phyloP scores from a whole-genome alignment of 331 rosid species.

The Phaseolus coccineus region DNA sequence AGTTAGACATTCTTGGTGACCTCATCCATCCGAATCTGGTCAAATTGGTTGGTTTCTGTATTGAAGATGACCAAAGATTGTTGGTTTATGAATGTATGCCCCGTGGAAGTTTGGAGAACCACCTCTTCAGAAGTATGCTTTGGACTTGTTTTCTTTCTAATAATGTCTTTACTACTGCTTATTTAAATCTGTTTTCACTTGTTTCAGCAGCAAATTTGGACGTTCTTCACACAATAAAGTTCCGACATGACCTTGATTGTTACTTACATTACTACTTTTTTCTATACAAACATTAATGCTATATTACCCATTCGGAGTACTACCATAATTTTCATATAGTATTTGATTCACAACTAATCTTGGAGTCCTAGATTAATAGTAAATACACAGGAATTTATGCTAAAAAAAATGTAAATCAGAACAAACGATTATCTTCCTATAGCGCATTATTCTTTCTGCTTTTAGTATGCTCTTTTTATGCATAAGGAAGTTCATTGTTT shows the following conservation, averaged over 20 bases:
- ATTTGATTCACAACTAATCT: conserved; percentile 24
- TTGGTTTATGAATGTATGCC: conserved; percentile 89
- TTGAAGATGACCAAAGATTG: conserved; percentile 86
- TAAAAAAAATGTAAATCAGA: background rate
- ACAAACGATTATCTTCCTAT: conserved; percentile 17
- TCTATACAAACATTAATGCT: background rate
- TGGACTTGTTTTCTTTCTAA: conserved; percentile 43
- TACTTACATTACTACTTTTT: conserved; percentile 2
- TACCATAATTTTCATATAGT: conserved; percentile 1
- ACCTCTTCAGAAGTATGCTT: conserved; percentile 82
- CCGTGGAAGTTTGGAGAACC: conserved; percentile 95
- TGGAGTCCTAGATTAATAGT: background rate
- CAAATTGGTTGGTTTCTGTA: conserved; percentile 81
- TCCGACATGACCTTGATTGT: conserved; percentile 15
- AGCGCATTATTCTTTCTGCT: conserved; percentile 20
- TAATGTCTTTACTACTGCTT: conserved; percentile 27
- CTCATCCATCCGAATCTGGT: conserved; percentile 80
- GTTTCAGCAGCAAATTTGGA: conserved; percentile 17
- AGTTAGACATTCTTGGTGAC: conserved; percentile 83
- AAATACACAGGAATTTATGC: conserved; percentile 3
- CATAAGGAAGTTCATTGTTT: conserved; percentile 42
- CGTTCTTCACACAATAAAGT: conserved; percentile 22
- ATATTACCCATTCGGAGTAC: background rate
- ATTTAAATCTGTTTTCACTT: conserved; percentile 32
- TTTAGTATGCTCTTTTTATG: conserved; percentile 15